These are phyloP conservation scores for Vigna hirtella DNA, from an alignment of 306 rosid species.

Conservation along the genomic window DNA sequence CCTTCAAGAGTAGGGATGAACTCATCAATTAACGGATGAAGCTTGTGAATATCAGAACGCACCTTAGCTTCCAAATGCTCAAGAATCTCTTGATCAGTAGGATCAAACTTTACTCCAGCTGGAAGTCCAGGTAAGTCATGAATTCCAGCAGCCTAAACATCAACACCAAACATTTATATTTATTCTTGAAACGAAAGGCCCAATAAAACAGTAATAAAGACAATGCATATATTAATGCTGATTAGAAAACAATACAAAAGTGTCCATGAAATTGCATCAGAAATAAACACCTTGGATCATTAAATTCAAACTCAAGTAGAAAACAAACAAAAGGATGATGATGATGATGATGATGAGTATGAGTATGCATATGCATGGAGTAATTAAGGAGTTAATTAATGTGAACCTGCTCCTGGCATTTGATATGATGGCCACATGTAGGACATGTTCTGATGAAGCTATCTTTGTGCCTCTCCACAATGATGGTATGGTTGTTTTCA, in stretches of 20 bases:
- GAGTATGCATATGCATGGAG: not conserved
- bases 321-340: not conserved
- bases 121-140: slow-evolving; percentile 81
- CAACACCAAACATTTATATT: slow-evolving; percentile 15
- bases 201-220: not conserved
- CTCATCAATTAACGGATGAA: slow-evolving; percentile 76
- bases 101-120: slow-evolving; percentile 89
- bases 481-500: slow-evolving; percentile 47
- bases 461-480: slow-evolving; percentile 57
- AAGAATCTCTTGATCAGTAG: slow-evolving; percentile 81
- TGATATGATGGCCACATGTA: slow-evolving; percentile 78
- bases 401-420: slow-evolving; percentile 68
- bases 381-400: slow-evolving; percentile 23
- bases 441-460: slow-evolving; percentile 69
- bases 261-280: too few species aligned
- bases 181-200: not conserved
- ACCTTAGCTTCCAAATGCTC: slow-evolving; percentile 81
- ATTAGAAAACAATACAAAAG: too few species aligned
- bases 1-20: slow-evolving; percentile 81
- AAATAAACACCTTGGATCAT: slow-evolving; percentile 2
- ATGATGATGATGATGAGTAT: slow-evolving; percentile 11
- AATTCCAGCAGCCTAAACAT: slow-evolving; percentile 58
- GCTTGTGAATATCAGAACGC: slow-evolving; percentile 64
- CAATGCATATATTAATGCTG: not conserved
- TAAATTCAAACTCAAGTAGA: slow-evolving; percentile 20